Base-by-base conservation (phyloP, 768 basidiomycete species). In the Lentinula edodes region DNA sequence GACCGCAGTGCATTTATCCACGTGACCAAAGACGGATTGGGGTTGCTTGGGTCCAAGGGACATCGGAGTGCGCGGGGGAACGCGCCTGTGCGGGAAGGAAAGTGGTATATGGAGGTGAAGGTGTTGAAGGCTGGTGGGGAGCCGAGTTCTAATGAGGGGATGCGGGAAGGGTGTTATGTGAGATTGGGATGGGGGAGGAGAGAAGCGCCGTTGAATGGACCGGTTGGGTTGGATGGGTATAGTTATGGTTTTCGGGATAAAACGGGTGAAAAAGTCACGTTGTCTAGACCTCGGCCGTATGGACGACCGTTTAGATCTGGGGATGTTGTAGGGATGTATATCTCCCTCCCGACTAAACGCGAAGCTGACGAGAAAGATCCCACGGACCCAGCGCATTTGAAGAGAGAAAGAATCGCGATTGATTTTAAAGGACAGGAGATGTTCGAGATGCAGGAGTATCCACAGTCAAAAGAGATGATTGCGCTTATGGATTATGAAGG, bases 351-450 rank as follows among this genome's bases (percentile, higher is more conserved):
- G 28, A 28, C 28, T 0, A 80, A 81, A 36, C 82, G 85, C 36
- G 71, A 80, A 66, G 79, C 88, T 15, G 73, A 83, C 66, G 74
- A 75, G 50, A 78, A 83, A 42, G 91, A 95, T 68, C 80, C 81
- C 1, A 75, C 85, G 65, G 91, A 97, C 71, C 90, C 95, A 9
- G 89, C 90, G 5, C 88, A 88, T 65, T 74, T 97, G 64, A 85
- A 87, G 65, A 86, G 97, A 59, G 91, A 94, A 69, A 91, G 97
- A 60, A 91, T 96, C 63, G 86, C 95, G 3, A 95, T 99, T 70
- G 90, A 91, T 62, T 91, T 93, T 75, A 97, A 96, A 74, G 92
- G 92, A n/a, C 95, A 96, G 73, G 90, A 93, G 64, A 95, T 95
- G 71, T 98, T 98, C 72, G 97, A 99, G 76, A 87, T 87, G 62